Conservation (phyloP, 2,329 filamentous ascomycete species). For the Fusarium sambucinum region DNA sequence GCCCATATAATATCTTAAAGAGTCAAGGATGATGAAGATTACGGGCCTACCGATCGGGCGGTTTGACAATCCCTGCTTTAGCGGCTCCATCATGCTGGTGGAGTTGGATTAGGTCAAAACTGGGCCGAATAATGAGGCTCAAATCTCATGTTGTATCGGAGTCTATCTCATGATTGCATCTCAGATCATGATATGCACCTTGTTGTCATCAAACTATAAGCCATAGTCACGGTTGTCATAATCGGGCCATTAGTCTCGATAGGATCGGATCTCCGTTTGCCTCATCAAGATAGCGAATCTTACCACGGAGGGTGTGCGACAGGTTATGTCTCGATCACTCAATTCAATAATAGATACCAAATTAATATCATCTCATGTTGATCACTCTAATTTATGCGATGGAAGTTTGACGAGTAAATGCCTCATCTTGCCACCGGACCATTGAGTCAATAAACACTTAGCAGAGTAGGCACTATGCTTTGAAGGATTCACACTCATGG, state of each 20-base stretch:
- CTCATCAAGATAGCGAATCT: slow-evolving; percentile 8
- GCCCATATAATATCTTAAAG: neutral
- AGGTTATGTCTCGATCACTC: neutral
- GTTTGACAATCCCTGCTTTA: slow-evolving; percentile 11
- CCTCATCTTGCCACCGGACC: slow-evolving; percentile 1
- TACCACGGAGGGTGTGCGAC: neutral
- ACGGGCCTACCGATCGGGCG: slow-evolving; percentile 26
- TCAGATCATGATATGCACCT: neutral
- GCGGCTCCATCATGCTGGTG: slow-evolving; percentile 2
- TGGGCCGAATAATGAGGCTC: slow-evolving; percentile 8
- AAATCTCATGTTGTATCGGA: slow-evolving; percentile 9
- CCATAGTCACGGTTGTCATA: neutral
- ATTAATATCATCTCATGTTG: accelerated
- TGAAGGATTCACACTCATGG: neutral
- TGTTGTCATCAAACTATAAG: no score
- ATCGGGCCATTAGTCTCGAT: neutral
- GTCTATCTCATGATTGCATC: neutral
- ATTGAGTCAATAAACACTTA: neutral
- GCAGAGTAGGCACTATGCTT: neutral
- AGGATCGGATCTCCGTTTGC: neutral
- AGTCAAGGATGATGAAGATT: slow-evolving; percentile 17
- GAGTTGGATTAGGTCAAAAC: neutral
- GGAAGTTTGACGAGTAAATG: neutral
- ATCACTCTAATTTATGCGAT: neutral
- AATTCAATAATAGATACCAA: neutral